Percentiles rank a stretch among this genome's conserved stretches.
Evolutionary conservation across 2,329 filamentous ascomycete species (phyloP).

Genomic region (Beauveria sp.): DNA sequence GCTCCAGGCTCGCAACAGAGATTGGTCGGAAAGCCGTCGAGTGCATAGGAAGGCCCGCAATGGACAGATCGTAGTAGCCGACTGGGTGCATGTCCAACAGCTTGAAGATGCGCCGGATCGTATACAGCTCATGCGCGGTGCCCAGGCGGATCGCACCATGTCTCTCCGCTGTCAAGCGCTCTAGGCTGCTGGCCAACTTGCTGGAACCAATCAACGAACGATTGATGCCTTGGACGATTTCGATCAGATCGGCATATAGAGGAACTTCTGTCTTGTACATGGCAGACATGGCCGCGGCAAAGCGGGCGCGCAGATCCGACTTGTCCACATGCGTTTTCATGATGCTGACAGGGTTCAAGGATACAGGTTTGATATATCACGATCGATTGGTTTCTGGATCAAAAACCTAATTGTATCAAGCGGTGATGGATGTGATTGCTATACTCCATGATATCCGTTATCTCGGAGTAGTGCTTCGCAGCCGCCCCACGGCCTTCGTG

Average conservation of each 20-base stretch:
- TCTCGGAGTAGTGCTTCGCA: neutral
- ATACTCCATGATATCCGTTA: neutral
- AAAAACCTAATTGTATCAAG: neutral
- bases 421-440: neutral
- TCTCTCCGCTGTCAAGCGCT: conserved; percentile 20
- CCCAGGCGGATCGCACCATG: conserved; percentile 45
- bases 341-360: neutral
- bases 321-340: neutral
- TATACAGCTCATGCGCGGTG: conserved; percentile 34
- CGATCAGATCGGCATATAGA: conserved; percentile 25
- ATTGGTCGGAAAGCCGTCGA: conserved; percentile 43
- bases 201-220: neutral
- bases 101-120: conserved; percentile 35
- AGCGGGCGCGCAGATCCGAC: conserved; percentile 19
- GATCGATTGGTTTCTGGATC: neutral
- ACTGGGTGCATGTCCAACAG: conserved; percentile 41
- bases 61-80: conserved; percentile 43
- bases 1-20: conserved; percentile 23
- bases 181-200: neutral
- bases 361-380: neutral
- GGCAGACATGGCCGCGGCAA: conserved; percentile 25
- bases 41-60: conserved; percentile 41
- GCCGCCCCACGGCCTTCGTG: neutral
- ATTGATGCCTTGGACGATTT: conserved; percentile 23
- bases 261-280: conserved; percentile 30